Conservation (phyloP, 805 yeast genomes). For the Saturnispora bothae region DNA sequence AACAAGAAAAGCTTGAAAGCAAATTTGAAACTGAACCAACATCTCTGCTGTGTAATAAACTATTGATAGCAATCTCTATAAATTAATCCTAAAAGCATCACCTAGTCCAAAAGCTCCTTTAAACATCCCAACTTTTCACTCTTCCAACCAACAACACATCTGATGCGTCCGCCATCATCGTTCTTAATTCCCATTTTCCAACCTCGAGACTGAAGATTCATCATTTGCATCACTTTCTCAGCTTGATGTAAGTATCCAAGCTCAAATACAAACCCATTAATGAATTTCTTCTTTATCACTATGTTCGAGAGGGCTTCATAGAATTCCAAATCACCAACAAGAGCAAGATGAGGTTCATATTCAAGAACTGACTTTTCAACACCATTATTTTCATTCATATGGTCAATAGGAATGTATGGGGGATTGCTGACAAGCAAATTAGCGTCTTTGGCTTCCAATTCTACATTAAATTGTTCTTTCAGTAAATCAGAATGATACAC, state of each 20-base stretch:
- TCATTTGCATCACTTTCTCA: slow-evolving; percentile 11
- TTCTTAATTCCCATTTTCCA: slow-evolving; percentile 37
- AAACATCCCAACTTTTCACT: neutral
- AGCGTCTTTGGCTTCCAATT: slow-evolving; percentile 14
- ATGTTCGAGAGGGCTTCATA: slow-evolving; percentile 38
- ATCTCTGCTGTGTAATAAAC: too few species aligned
- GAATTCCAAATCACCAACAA: slow-evolving; percentile 70
- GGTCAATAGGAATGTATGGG: slow-evolving; percentile 60
- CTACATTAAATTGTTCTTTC: slow-evolving; percentile 6
- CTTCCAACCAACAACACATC: slow-evolving; percentile 61
- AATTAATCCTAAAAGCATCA: too few species aligned
- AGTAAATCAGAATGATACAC: slow-evolving; percentile 9
- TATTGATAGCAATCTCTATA: too few species aligned
- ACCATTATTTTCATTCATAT: slow-evolving; percentile 32
- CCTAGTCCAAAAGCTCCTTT: too few species aligned
- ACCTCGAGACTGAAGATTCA: neutral
- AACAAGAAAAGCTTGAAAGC: too few species aligned
- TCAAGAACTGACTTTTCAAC: slow-evolving; percentile 54
- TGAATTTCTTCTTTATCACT: slow-evolving; percentile 31
- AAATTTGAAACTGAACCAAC: too few species aligned
- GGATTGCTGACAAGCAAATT: slow-evolving; percentile 79
- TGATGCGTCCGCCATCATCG: slow-evolving; percentile 41
- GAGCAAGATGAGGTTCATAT: slow-evolving; percentile 70
- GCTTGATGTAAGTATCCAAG: slow-evolving; percentile 58
- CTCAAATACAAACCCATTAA: slow-evolving; percentile 64